A percentile compares a stretch with the other conserved stretches of the same genome.
These are phyloP conservation scores for Calamus simplicifolius DNA, from an alignment of 176 grass and related monocot species.

Conservation along the genomic window DNA sequence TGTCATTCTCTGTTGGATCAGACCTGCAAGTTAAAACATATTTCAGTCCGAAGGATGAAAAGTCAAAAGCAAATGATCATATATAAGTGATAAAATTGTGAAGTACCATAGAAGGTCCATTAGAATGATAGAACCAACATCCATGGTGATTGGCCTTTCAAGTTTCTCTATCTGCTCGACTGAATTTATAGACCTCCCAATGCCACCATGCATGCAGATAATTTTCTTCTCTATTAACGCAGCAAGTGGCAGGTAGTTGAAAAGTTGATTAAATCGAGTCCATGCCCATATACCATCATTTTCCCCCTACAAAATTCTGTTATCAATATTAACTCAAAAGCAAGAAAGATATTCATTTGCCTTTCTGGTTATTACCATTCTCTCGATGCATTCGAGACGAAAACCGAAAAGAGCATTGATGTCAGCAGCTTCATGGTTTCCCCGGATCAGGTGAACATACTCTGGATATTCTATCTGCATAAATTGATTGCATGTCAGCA, in stretches of 20 bases:
- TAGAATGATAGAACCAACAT: slow-evolving; percentile 89
- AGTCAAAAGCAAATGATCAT: slow-evolving; percentile 8
- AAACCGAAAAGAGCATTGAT: slow-evolving; percentile 99
- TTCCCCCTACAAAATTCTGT: slow-evolving; percentile 63
- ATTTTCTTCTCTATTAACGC: slow-evolving; percentile 99
- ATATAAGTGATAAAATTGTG: too few species aligned
- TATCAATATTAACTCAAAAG: neutral
- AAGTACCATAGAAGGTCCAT: slow-evolving; percentile 95
- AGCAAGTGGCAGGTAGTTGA: slow-evolving; percentile 94
- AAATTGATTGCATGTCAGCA: slow-evolving; percentile 24
- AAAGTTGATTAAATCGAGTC: slow-evolving; percentile 94
- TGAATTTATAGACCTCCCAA: slow-evolving; percentile 86
- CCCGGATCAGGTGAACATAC: slow-evolving; percentile 84
- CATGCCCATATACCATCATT: slow-evolving; percentile 97
- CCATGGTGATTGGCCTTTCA: slow-evolving; percentile 99
- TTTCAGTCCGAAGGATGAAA: slow-evolving; percentile 6
- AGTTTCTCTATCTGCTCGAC: slow-evolving; percentile 98
- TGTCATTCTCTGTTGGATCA: slow-evolving; percentile 98
- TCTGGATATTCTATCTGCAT: slow-evolving; percentile 96
- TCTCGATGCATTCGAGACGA: slow-evolving; percentile 94
- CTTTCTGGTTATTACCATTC: slow-evolving; percentile 60
- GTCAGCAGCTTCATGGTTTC: slow-evolving; percentile 99
- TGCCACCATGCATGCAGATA: slow-evolving; percentile 99
- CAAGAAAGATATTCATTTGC: slow-evolving; percentile 9
- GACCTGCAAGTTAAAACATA: slow-evolving; percentile 52